Conservation (phyloP, 495 filamentous ascomycete species). For the Articulospora tetracladia region DNA sequence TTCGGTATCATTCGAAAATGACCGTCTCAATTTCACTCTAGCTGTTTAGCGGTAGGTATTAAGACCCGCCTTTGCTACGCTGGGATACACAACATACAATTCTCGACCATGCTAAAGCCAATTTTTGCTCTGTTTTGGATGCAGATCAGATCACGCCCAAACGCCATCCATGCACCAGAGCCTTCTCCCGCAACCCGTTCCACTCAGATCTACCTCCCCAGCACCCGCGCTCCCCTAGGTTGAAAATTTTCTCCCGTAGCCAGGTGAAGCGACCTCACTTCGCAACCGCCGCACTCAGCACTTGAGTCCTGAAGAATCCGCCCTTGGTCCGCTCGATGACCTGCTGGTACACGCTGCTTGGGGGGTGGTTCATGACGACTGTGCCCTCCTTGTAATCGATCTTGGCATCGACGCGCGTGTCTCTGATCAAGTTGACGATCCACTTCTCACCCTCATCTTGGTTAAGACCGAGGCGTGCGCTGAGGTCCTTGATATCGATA, state of each 20-base stretch:
- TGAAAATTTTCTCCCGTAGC: neutral
- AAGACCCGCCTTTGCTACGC: too few species aligned
- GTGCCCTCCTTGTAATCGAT: conserved; percentile 98
- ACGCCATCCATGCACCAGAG: neutral
- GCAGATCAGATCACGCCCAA: neutral
- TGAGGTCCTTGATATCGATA: conserved; percentile 96
- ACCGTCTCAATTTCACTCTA: too few species aligned
- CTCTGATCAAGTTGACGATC: conserved; percentile 98
- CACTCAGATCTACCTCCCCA: neutral
- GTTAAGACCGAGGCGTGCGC: conserved; percentile 79
- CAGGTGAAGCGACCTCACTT: conserved; percentile 24
- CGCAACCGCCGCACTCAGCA: conserved; percentile 57
- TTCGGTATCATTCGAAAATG: too few species aligned
- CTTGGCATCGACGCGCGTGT: conserved; percentile 96
- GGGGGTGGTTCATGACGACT: conserved; percentile 98
- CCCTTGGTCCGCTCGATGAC: conserved; percentile 97
- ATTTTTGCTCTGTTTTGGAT: neutral
- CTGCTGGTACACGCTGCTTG: conserved; percentile 97
- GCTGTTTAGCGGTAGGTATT: too few species aligned
- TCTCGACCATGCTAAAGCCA: neutral
- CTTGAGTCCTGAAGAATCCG: conserved; percentile 84
- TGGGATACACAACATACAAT: neutral
- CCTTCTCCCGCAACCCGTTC: neutral
- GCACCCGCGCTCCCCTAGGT: neutral
- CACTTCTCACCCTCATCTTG: conserved; percentile 98